phyloP scores from a whole-genome alignment of 495 filamentous ascomycete genomes.

The Annulohypoxylon stygium region DNA sequence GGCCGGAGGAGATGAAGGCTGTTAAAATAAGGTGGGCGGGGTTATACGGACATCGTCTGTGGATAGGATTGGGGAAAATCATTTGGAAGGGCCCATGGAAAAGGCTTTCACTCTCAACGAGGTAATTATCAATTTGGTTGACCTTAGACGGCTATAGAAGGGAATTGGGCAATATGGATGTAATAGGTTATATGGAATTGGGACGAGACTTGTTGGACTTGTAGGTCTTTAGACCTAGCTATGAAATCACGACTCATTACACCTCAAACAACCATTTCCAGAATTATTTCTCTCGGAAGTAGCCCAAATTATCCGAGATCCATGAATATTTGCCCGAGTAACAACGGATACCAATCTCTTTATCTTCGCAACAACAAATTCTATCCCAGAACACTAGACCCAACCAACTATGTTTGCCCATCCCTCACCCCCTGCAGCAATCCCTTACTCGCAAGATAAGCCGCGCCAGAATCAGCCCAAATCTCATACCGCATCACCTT shows the following conservation, averaged over 20 bases:
- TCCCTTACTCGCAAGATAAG: constrained; percentile 68
- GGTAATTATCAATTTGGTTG: too few species aligned
- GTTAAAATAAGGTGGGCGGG: neutral
- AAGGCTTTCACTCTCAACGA: neutral
- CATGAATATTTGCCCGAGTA: too few species aligned
- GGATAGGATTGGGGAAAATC: neutral
- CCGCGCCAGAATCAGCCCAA: constrained; percentile 76
- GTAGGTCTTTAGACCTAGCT: neutral
- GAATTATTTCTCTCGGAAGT: too few species aligned
- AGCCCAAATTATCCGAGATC: too few species aligned
- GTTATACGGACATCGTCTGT: neutral
- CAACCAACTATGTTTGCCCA: neutral
- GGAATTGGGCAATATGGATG: neutral
- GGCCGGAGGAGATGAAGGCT: neutral
- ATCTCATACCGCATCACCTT: constrained; percentile 68
- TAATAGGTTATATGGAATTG: neutral
- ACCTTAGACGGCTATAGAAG: neutral
- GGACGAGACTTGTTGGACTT: neutral
- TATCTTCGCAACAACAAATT: neutral
- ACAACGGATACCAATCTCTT: too few species aligned
- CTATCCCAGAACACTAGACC: neutral
- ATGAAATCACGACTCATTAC: neutral
- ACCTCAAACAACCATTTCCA: neutral
- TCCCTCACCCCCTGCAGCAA: constrained; percentile 47
- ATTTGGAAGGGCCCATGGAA: neutral